Conservation (phyloP, 768 basidiomycete genomes). For the Collybia nuda region DNA sequence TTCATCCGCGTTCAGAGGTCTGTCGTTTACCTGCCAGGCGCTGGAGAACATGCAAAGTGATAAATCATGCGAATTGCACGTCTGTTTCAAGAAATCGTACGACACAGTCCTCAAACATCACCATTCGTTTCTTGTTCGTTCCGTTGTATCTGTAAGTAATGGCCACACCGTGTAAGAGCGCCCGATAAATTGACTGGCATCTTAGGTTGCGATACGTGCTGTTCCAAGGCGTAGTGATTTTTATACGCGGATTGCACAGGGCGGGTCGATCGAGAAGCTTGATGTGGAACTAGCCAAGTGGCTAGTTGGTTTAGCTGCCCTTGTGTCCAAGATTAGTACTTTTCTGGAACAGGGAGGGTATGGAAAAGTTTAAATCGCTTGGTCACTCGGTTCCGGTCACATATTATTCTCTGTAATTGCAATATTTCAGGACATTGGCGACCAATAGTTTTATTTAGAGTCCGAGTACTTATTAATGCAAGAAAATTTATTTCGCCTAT, state of each 20-base stretch:
- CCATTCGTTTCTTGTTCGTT: constrained; percentile 66
- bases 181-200: too few species aligned
- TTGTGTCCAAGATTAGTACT: constrained; percentile 46
- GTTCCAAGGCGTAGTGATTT: constrained; percentile 65
- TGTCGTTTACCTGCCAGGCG: constrained; percentile 67
- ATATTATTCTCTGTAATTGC: too few species aligned
- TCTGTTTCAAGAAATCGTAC: constrained; percentile 72
- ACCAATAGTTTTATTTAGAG: too few species aligned
- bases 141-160: constrained; percentile 55
- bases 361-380: constrained; percentile 39
- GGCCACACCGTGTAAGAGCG: background rate
- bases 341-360: constrained; percentile 57
- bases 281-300: constrained; percentile 55
- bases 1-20: constrained; percentile 43
- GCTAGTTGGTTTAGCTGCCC: constrained; percentile 55
- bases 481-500: too few species aligned
- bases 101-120: constrained; percentile 67
- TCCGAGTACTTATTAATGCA: too few species aligned
- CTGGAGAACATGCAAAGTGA: constrained; percentile 66
- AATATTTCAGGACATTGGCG: too few species aligned
- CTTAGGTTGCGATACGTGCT: constrained; percentile 61
- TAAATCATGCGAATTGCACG: constrained; percentile 49
- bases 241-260: constrained; percentile 59
- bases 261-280: constrained; percentile 54
- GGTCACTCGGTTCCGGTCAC: too few species aligned